Base-by-base conservation (phyloP, 768 basidiomycete species). In the Mycena rebaudengoi region DNA sequence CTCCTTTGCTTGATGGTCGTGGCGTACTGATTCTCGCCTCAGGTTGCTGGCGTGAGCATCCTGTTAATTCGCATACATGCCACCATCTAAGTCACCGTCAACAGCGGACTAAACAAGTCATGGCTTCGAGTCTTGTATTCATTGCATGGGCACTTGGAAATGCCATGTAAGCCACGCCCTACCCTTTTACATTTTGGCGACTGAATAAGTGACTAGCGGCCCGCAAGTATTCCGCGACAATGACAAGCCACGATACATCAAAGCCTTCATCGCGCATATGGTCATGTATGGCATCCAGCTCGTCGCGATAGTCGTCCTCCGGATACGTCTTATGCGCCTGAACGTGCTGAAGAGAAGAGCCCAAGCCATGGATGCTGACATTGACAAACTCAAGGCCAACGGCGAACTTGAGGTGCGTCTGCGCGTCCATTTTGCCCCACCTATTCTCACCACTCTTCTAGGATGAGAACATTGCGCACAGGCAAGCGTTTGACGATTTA, bases 131-230 rank as follows among this genome's bases (percentile, higher is more conserved):
- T 48, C 64, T 85, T n/a, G 82, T 83, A 35, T 85, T 84, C 69
- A 75, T 84, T 74, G 82, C 82, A 7, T 86, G 84, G 82, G 82
- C 84, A 21, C 79, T 79, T 6, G 85, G 85, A 10, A 86, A 85
- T 69, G 81, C 83, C 18, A 71, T 83, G 80, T 76, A 33, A 5
- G 48, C 48, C 10, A 5, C n/a, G n/a, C n/a, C n/a, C 10, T 14
- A 18, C 35, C 18, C 7, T 40, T 50, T 33, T 18, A 23, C 37
- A 18, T 41, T 4, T 25, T 21, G 5, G 7, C 29, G 6, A 18
- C 58, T 35, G 16, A 35, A 8, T 29, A 1, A 43, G 14, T 16
- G 14, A n/a, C 25, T 32, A 66, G 65, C 21, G 66, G 66, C 2
- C 66, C 66, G 18, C 66, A 67, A 79, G 80, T 85, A 6, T 85